phyloP scores from a whole-genome alignment of 2,329 filamentous ascomycete genomes.

The Sarocladiaceae sp. region DNA sequence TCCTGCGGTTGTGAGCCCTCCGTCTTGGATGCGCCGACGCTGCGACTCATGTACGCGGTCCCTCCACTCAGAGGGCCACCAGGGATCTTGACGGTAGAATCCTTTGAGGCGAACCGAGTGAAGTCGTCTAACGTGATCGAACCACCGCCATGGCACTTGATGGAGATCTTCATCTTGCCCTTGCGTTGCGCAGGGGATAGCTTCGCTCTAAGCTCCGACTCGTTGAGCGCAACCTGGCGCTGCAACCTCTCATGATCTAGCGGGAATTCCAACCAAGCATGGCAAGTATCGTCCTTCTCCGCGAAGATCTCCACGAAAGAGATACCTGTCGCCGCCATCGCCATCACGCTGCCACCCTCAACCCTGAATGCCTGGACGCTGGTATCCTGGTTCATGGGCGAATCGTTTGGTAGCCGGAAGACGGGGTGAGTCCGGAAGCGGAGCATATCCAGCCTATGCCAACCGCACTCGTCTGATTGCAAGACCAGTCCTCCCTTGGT shows the following conservation, averaged over 20 bases:
- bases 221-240: constrained; percentile 67
- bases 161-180: constrained; percentile 60
- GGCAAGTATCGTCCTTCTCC: constrained; percentile 76
- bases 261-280: constrained; percentile 73
- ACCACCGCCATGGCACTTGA: constrained; percentile 72
- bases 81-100: constrained; percentile 61
- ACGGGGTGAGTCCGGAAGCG: constrained; percentile 87
- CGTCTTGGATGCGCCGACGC: constrained; percentile 66
- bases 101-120: constrained; percentile 61
- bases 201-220: constrained; percentile 64
- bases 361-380: constrained; percentile 83
- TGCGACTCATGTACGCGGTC: constrained; percentile 64
- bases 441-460: constrained; percentile 84
- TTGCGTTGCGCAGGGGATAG: constrained; percentile 69
- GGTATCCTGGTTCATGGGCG: constrained; percentile 56
- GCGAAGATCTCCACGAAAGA: constrained; percentile 78
- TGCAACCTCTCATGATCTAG: constrained; percentile 57
- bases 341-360: constrained; percentile 67
- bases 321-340: constrained; percentile 75
- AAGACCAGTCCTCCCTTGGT: constrained; percentile 71
- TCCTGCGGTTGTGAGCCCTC: constrained; percentile 65
- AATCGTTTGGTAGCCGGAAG: constrained; percentile 77
- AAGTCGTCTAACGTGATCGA: constrained; percentile 75
- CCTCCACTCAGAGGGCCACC: constrained; percentile 47
- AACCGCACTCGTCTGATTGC: constrained; percentile 76